A percentile compares a stretch with the other conserved stretches of the same genome.
These are phyloP conservation scores for Boletus sp. DNA, from an alignment of 768 basidiomycete genomes.

Conservation along the genomic window DNA sequence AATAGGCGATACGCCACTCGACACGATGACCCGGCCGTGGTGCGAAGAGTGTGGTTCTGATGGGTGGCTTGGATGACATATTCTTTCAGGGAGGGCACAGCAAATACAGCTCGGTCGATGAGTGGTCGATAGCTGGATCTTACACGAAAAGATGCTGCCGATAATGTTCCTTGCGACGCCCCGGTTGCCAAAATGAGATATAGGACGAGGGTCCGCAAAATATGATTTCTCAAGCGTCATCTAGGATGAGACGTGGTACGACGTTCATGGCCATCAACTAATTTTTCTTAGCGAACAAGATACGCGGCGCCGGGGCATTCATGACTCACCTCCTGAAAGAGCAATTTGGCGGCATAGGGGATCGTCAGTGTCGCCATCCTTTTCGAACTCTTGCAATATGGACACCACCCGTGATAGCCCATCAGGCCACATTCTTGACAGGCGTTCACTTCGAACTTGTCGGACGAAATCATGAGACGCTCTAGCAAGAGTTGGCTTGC, in stretches of 20 bases:
- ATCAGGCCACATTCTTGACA: slow-evolving; percentile 93
- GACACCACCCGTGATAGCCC: slow-evolving; percentile 94
- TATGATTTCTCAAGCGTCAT: slow-evolving; percentile 54
- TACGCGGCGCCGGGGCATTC: background rate
- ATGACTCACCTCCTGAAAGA: slow-evolving; percentile 78
- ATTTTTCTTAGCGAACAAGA: background rate
- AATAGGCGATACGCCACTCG: slow-evolving; percentile 4
- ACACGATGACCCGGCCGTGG: slow-evolving; percentile 13
- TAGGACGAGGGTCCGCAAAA: background rate
- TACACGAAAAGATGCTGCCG: background rate
- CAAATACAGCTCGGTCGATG: slow-evolving; percentile 7
- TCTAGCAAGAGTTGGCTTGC: slow-evolving; percentile 95
- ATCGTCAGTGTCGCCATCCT: slow-evolving; percentile 94
- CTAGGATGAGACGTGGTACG: slow-evolving; percentile 82
- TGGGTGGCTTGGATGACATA: background rate
- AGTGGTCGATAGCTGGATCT: slow-evolving; percentile 4
- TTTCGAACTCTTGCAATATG: slow-evolving; percentile 98
- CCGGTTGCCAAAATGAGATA: slow-evolving; percentile 2
- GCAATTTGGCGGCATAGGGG: slow-evolving; percentile 91
- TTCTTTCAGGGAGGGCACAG: slow-evolving; percentile 4
- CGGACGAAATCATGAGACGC: slow-evolving; percentile 98
- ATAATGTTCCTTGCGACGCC: background rate
- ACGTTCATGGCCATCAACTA: slow-evolving; percentile 98
- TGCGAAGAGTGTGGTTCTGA: background rate
- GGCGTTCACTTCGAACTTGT: slow-evolving; percentile 96